Evolutionary conservation across 768 basidiomycete species (phyloP), one percentile per base, ranked within the genome.

Genomic region (Pleurotus eryngii): DNA sequence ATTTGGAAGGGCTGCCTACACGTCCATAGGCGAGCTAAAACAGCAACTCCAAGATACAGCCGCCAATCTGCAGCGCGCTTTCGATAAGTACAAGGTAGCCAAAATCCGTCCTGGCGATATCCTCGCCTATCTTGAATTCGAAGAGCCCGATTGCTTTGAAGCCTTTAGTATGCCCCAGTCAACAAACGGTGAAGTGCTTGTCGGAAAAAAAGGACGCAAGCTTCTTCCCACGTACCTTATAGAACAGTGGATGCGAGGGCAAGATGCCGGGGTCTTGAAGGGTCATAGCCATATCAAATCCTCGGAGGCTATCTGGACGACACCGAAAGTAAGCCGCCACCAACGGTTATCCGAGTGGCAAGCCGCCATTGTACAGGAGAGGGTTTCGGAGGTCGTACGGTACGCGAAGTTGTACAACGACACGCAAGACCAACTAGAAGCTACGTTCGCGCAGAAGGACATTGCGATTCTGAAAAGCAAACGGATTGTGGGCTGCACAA

Each of bases 401-500:
- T 69, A 62, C 0, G 72, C 70, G 1, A 62, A 64, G 18, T 55
- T 63, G 20, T 30, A 30, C 30, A 30, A 30, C 8, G 2, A 30
- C 9, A 30, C 9, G 1, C 73, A 76, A 20, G 70, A 65, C 0
- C 58, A 72, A 6, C 48, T 85, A 3, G 60, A 65, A 1, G 71
- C 69, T 46, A 74, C 68, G 57, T 79, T 69, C 50, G 60, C 62
- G 3, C 73, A 76, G 56, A 69, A 67, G 4, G 71, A 67, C 5
- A 57, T 65, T 0, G 66, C 62, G 1, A 59, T 79, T 6, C 64
- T 87, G 24, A 66, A 64, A 50, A 67, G 55, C 40, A 86, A 83
- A 65, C 68, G 81, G 3, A 78, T 88, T 51, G 83, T 88, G 9
- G 87, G 79, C 0, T 87, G 86, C 58, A 89, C 86, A 0, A 89